Conservation (phyloP, 495 filamentous ascomycete species). For the Rusavskia elegans region DNA sequence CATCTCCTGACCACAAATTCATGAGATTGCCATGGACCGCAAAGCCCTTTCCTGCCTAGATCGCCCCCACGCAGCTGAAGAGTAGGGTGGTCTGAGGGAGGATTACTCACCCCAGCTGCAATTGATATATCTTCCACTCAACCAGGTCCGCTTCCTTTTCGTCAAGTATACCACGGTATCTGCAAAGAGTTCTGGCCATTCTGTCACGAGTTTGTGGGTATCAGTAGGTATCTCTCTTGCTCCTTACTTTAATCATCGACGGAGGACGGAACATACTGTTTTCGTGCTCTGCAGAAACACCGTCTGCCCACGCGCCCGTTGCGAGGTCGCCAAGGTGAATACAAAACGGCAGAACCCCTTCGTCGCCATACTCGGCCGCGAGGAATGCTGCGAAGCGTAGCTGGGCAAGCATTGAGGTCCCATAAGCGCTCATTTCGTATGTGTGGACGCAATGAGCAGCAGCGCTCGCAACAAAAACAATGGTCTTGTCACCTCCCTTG, state of each 20-base stretch:
- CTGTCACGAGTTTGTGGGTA: slow-evolving; percentile 13
- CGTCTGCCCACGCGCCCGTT: slow-evolving; percentile 18
- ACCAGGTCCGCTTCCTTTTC: slow-evolving; percentile 29
- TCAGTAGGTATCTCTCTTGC: background rate
- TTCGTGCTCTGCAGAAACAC: slow-evolving; percentile 6
- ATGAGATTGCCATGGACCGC: too few species aligned
- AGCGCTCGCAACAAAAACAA: slow-evolving; percentile 29
- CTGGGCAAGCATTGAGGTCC: slow-evolving; percentile 24
- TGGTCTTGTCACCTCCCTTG: slow-evolving; percentile 26
- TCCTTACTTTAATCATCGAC: background rate
- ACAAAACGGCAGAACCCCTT: slow-evolving; percentile 24
- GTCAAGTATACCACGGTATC: slow-evolving; percentile 35
- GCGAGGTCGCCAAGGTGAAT: slow-evolving; percentile 30
- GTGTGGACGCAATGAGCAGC: slow-evolving; percentile 20
- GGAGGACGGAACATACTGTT: background rate
- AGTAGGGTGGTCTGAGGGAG: too few species aligned
- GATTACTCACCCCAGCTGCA: slow-evolving; percentile 17
- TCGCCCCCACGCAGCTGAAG: too few species aligned
- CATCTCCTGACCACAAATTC: too few species aligned
- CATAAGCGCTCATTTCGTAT: slow-evolving; percentile 21
- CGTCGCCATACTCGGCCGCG: slow-evolving; percentile 21
- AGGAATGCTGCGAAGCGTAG: slow-evolving; percentile 28
- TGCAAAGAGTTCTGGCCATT: slow-evolving; percentile 27
- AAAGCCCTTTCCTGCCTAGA: too few species aligned
- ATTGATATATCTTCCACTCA: slow-evolving; percentile 32